Evolutionary conservation across 2,329 filamentous ascomycete species (phyloP), one percentile per base, ranked within the genome.

Genomic region (Torrubiella hemipterigena): DNA sequence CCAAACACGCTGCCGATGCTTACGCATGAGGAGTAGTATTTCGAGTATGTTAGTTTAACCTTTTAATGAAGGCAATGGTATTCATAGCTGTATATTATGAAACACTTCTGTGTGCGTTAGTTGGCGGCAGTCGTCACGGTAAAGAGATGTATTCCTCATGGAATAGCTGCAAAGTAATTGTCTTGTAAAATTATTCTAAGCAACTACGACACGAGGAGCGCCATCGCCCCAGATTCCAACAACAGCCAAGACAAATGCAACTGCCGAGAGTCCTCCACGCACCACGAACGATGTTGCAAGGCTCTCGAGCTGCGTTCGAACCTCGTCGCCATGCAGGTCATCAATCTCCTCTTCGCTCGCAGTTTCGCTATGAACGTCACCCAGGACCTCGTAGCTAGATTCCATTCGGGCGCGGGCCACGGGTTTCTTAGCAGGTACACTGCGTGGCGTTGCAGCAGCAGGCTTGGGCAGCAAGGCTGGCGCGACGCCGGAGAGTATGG

Each of bases 371-470:
- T 59, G 57, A n/a, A 61, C 54, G 17, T 74, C 65, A 26, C 68
- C 64, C 16, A 81, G 59, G 8, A 81, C 70, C 55, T 84, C 78
- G 55, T 81, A 83, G 63, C 73, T 82, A 27, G 73, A 69, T 52
- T 85, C 79, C 63, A 82, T 70, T 38, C 64, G 64, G 37, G 56
- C 47, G 38, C 59, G 47, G 38, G 34, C 49, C 29, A 36, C 44
- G 42, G 19, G 47, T 46, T 42, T 38, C 48, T 50, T 50, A 38
- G 10, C 22, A n/a, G 7, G 17, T 16, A n/a, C 29, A 17, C 21
- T 19, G 38, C 32, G 45, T 41, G 17, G 38, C 31, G 14, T 48
- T 39, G 27, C 43, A 35, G 32, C 45, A 32, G 37, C 42, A 17
- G 47, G 47, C 22, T 45, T 45, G 11, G 68, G 63, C 12, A 67